Base-by-base conservation (phyloP, 805 yeast species). In the Candida bentonensis region DNA sequence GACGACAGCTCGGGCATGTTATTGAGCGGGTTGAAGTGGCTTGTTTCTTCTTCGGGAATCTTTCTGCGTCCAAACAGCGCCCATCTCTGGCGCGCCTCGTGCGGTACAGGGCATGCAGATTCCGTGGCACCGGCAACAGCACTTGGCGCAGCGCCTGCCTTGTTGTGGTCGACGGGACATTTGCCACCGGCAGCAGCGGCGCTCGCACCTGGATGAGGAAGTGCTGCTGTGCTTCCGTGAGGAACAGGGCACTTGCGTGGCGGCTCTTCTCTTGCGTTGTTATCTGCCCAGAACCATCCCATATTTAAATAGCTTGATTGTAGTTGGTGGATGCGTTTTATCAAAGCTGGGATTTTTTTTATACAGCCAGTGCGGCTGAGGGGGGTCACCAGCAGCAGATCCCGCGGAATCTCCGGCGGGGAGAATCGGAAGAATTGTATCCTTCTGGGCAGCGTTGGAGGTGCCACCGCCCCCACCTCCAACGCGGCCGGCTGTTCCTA, bases 241-340 rank as follows among this genome's bases (percentile, higher is more conserved):
- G 17, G 11, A 23, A 11, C 7, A 3, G 28, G 30, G 15, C 23
- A 42, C 13, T 17, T 25, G 42, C n/a, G 53, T n/a, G n/a, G n/a
- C 45, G 11, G 51, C 48, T 53, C 53, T 2, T 44, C 42, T 3
- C 2, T 26, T 2, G 46, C 41, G 20, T 49, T 47, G 21, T 46
- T 45, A 44, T 70, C 76, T 39, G 89, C 81, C 95, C 95, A 86
- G 59, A 86, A 84, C 85, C 92, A 83, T 52, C 95, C 95, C 95
- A 83, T 83, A 5, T 43, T 5, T 21, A 4, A 13, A 15, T 11
- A 15, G 39, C 20, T 20, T 33, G n/a, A n/a, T n/a, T n/a, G n/a
- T n/a, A n/a, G n/a, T n/a, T 40, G n/a, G 22, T 11, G n/a, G 63
- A 52, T 65, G 67, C 49, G 73, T 72, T 9, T 25, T 25, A 9